These are phyloP conservation scores for Nemophila menziesii DNA, from an alignment of 257 asterid genomes.

Conservation along the genomic window DNA sequence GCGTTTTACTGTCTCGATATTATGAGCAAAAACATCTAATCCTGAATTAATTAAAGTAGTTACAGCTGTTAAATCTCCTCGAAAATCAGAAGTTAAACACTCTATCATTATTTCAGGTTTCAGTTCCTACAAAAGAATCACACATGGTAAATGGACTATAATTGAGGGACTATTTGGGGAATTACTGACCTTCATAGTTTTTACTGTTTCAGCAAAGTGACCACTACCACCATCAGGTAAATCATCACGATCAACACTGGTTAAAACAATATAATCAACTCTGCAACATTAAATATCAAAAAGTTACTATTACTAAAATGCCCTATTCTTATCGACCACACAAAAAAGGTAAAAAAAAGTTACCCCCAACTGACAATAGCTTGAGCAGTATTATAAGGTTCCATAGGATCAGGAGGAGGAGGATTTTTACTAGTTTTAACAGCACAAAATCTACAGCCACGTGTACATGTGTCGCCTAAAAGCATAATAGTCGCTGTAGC, in stretches of 20 bases:
- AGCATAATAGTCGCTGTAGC: slow-evolving; percentile 95
- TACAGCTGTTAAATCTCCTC: slow-evolving; percentile 80
- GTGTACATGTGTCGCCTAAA: slow-evolving; percentile 92
- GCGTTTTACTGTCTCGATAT: slow-evolving; percentile 75
- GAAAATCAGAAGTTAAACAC: slow-evolving; percentile 94
- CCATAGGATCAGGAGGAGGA: slow-evolving; percentile 93
- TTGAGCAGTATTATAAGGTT: slow-evolving; percentile 80
- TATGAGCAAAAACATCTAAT: slow-evolving; percentile 94
- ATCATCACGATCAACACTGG: slow-evolving; percentile 96
- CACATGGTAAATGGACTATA: too few relatives aligned
- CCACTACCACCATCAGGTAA: slow-evolving; percentile 94
- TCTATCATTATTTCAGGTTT: slow-evolving; percentile 90
- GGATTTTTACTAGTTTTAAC: slow-evolving; percentile 92
- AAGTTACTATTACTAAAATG: background rate
- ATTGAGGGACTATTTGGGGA: too few relatives aligned
- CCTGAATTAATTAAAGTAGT: slow-evolving; percentile 73
- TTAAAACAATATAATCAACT: slow-evolving; percentile 88
- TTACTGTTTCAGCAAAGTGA: slow-evolving; percentile 93
- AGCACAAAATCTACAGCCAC: slow-evolving; percentile 95
- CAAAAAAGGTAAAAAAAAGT: background rate
- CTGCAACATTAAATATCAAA: slow-evolving; percentile 21
- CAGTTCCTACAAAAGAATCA: slow-evolving; percentile 47
- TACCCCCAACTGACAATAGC: slow-evolving; percentile 99
- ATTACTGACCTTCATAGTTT: slow-evolving; percentile 79
- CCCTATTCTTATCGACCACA: too few relatives aligned